Evolutionary conservation across 129 eudicot genomes (phyloP), one percentile per base, ranked within the genome.

Genomic region (Centaurea solstitialis): DNA sequence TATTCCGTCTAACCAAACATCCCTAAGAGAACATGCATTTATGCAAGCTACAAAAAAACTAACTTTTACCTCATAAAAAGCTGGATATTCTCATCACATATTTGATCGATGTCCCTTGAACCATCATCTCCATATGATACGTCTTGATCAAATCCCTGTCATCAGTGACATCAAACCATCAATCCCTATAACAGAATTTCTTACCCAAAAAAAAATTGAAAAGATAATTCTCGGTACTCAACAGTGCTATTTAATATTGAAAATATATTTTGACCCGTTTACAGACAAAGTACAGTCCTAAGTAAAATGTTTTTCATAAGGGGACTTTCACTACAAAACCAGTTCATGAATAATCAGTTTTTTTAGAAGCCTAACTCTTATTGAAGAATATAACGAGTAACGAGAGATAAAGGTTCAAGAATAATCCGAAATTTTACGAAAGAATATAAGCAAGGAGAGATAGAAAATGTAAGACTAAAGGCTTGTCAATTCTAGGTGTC

Each of bases 11-110:
- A 30, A 30, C 37, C 37, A 33, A 33, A 33, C 35, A 30, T 4
- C 37, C 37, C 37, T 33, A 0, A 67, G 12, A 73, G 40, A 26
- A 67, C n/a, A 35, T 33, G 37, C 37, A 33, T 33, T 33, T 33
- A 33, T 74, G 20, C 53, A 84, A 64, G 50, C 6, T 57, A 59
- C 28, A 45, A 39, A 13, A 33, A 39, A 24, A 4, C 22, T 9
- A 75, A 80, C 8, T 43, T 72, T 50, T 68, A 92, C 99, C 97
- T 94, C 89, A 78, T 79, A 80, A 86, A 92, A 17, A 94, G 87
- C 70, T 92, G 87, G 77, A 92, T 86, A 78, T 94, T 94, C 81
- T 94, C 97, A 68, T 90, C 94, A 24, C 93, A 85, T 81, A 94
- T 87, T 76, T 87, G 81, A 76, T 94, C 97, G 68, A 94, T 83